These are phyloP conservation scores for Lipomyces oligophaga DNA, from an alignment of 805 yeast species.

Conservation along the genomic window DNA sequence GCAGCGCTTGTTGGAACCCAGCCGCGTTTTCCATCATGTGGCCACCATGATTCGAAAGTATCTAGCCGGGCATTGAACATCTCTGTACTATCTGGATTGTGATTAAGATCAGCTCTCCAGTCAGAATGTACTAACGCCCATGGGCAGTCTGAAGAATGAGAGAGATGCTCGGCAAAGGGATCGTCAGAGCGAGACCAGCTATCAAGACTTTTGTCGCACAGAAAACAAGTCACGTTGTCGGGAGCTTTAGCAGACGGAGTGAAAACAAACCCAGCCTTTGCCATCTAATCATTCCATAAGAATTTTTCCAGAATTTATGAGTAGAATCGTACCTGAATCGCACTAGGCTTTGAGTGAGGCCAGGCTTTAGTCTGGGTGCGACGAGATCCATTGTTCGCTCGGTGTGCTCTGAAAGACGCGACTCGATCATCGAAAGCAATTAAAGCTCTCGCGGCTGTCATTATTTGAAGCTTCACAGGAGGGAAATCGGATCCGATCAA, in stretches of 20 bases:
- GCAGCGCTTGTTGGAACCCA: slow-evolving; percentile 41
- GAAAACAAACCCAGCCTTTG: slow-evolving; percentile 58
- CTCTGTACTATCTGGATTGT: slow-evolving; percentile 31
- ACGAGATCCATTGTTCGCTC: slow-evolving; percentile 5
- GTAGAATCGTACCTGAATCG: slow-evolving; percentile 18
- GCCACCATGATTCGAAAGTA: slow-evolving; percentile 46
- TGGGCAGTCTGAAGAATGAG: slow-evolving; percentile 38
- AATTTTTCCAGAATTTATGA: background rate
- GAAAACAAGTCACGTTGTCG: slow-evolving; percentile 56
- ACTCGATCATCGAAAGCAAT: slow-evolving; percentile 26
- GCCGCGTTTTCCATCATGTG: slow-evolving; percentile 43
- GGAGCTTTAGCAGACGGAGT: slow-evolving; percentile 47
- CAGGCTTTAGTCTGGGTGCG: slow-evolving; percentile 18
- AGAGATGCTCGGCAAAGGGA: slow-evolving; percentile 49
- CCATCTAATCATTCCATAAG: slow-evolving; percentile 37
- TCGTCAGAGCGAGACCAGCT: slow-evolving; percentile 56
- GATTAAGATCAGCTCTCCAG: slow-evolving; percentile 30
- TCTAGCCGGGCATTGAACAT: slow-evolving; percentile 30
- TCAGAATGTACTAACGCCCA: slow-evolving; percentile 34
- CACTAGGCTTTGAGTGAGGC: slow-evolving; percentile 26
- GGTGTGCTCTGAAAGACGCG: slow-evolving; percentile 23
- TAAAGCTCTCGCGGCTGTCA: slow-evolving; percentile 12
- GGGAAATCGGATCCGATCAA: background rate
- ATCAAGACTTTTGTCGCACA: slow-evolving; percentile 53
- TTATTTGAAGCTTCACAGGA: background rate